These are phyloP conservation scores for Lunasporangiospora selenospora DNA, from an alignment of 192 early-diverging fungal genomes.

Conservation along the genomic window DNA sequence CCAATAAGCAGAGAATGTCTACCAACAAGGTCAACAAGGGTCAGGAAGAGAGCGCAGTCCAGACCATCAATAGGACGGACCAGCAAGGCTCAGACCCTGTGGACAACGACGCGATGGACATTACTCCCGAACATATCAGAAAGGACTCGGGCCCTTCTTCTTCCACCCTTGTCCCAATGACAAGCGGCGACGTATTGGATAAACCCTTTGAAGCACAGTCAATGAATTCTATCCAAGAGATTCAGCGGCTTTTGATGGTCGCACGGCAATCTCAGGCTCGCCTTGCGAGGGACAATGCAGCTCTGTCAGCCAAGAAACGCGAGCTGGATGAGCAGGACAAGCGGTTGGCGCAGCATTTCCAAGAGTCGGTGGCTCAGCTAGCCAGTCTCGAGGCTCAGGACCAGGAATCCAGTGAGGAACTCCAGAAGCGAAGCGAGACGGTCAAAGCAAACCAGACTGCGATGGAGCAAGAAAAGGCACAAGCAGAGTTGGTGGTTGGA, in stretches of 20 bases:
- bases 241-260: slow-evolving; percentile 6
- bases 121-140: too few relatives aligned
- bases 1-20: slow-evolving; percentile 19
- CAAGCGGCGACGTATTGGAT: too few relatives aligned
- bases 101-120: too few relatives aligned
- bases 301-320: slow-evolving; percentile 2
- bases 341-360: not conserved
- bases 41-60: too few relatives aligned
- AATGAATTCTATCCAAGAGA: slow-evolving; percentile 17
- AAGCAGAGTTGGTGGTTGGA: not conserved
- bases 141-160: too few relatives aligned
- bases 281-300: slow-evolving; percentile 8
- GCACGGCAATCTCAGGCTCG: slow-evolving; percentile 13
- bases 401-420: slow-evolving; percentile 2
- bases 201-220: slow-evolving; percentile 25
- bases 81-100: too few relatives aligned
- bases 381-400: slow-evolving; percentile 2
- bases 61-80: too few relatives aligned
- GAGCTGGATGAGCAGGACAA: slow-evolving; percentile 5
- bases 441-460: slow-evolving; percentile 8
- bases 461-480: slow-evolving; percentile 19
- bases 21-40: too few relatives aligned
- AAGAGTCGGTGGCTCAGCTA: not conserved
- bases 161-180: too few relatives aligned
- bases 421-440: slow-evolving; percentile 4